Percentiles rank a stretch among this genome's conserved stretches.
Evolutionary conservation across 257 asterid genomes (phyloP).

Genomic region (Cynanchum wilfordii): DNA sequence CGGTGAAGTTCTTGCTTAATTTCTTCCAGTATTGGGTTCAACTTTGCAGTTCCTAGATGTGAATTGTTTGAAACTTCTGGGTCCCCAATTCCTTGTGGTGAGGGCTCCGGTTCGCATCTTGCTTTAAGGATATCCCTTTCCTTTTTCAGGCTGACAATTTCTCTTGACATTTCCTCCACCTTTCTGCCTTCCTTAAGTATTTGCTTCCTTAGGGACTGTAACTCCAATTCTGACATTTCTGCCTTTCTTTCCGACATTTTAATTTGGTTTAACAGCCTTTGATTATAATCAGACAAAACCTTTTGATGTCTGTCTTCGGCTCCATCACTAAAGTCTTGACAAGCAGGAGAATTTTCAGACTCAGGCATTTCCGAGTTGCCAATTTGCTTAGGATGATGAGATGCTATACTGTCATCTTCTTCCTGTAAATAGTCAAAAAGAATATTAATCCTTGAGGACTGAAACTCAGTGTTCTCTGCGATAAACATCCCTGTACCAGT

Average conservation of each 20-base stretch:
- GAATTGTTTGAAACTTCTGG: slow-evolving; percentile 29
- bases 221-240: slow-evolving; percentile 75
- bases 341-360: slow-evolving; percentile 28
- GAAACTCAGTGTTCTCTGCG: not conserved
- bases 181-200: slow-evolving; percentile 55
- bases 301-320: not conserved
- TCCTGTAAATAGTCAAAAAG: slow-evolving; percentile 30
- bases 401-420: slow-evolving; percentile 39
- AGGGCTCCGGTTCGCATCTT: slow-evolving; percentile 56
- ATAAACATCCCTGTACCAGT: not conserved
- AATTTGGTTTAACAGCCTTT: slow-evolving; percentile 5
- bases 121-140: slow-evolving; percentile 58
- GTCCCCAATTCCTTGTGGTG: slow-evolving; percentile 22
- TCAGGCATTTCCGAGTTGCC: slow-evolving; percentile 38
- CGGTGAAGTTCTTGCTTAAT: slow-evolving; percentile 52
- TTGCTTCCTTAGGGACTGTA: slow-evolving; percentile 74
- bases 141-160: slow-evolving; percentile 44
- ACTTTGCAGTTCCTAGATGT: slow-evolving; percentile 28
- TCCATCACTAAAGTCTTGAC: slow-evolving; percentile 1
- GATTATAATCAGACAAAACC: not conserved
- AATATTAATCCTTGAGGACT: not conserved
- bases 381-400: slow-evolving; percentile 31
- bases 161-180: slow-evolving; percentile 60
- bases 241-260: slow-evolving; percentile 50
- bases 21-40: slow-evolving; percentile 38